Base-by-base conservation (phyloP, 108 stramenopile species). In the Poteriospumella lacustris region DNA sequence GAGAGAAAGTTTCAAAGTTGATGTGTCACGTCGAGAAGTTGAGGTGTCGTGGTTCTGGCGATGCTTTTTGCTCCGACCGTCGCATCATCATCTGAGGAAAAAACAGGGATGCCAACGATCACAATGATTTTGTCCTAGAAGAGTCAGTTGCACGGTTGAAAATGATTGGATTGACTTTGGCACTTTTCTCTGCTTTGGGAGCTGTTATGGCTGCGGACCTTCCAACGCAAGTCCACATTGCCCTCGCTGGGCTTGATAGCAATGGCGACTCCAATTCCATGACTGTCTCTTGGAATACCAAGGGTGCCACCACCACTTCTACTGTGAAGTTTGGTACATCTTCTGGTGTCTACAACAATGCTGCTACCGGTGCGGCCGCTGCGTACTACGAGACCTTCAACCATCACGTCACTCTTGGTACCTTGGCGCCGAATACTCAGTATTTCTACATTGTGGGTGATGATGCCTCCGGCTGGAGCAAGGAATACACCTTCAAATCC, bases 391-490 rank as follows among this genome's bases (percentile, higher is more conserved):
- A 73, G 41, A 73, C 70, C 42, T 73, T 34, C 33, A 44, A 73
- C 41, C 70, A 73, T 56, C 70, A 73, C 36, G 70, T 73, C 5
- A 34, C 36, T 12, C 28, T 73, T 5, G 42, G 42, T 42, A 26
- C 38, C 28, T 38, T 73, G 41, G 9, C 70, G 5, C 70, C 70
- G 5, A 24, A 73, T 56, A 73, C 70, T 28, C 26, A 44, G 31
- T 73, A 73, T 38, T 73, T 33, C 41, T 73, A 73, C 42, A 42
- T 52, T 26, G 70, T 73, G 9, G 70, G 70, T 42, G 70, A 73
- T 73, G 70, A 56, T 42, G 42, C 43, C 42, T 24, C n/a, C 5
- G 70, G 70, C 28, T 73, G 15, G 15, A 73, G 70, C 70, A 44
- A 73, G 5, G 70, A 73, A 24, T 73, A 12, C 24, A 5, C 43